A percentile compares a stretch with the other conserved stretches of the same genome.
Conservation (phyloP, 495 filamentous ascomycete species). For the Baudoinia panamericana region DNA sequence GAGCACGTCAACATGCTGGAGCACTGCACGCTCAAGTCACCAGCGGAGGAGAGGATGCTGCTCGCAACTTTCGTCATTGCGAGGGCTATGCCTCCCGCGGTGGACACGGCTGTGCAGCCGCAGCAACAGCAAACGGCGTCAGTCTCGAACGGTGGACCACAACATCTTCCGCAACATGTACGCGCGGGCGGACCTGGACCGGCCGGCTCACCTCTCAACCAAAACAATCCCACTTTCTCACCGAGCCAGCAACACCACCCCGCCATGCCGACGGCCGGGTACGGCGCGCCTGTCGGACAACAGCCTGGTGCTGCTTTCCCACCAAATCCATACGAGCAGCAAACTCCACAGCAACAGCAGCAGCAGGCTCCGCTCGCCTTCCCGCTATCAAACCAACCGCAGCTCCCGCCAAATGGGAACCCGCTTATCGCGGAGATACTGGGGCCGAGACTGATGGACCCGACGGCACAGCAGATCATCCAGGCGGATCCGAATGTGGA, state of each 20-base stretch:
- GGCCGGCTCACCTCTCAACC: conserved; percentile 14
- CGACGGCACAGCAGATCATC: conserved; percentile 20
- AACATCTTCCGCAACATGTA: conserved; percentile 16
- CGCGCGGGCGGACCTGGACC: conserved; percentile 8
- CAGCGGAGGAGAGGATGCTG: conserved; percentile 51
- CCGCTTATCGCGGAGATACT: conserved; percentile 20
- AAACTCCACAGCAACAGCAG: conserved; percentile 8
- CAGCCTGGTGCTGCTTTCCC: not conserved
- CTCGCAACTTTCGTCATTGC: conserved; percentile 55
- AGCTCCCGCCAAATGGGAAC: conserved; percentile 12
- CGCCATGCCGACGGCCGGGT: conserved; percentile 10
- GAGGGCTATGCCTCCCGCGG: too few relatives aligned
- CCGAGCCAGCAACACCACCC: conserved; percentile 5
- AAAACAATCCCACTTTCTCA: conserved; percentile 10
- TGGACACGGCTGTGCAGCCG: not conserved
- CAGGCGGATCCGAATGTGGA: conserved; percentile 16
- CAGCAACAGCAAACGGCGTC: conserved; percentile 11
- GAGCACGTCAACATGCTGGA: conserved; percentile 68
- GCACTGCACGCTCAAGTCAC: conserved; percentile 53
- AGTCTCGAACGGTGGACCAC: not conserved
- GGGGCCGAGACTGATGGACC: conserved; percentile 20
- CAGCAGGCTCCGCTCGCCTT: not conserved
- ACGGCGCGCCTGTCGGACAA: conserved; percentile 1
- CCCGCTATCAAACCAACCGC: conserved; percentile 2
- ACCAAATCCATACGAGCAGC: conserved; percentile 11